A percentile compares a stretch with the other conserved stretches of the same genome.
Conservation (phyloP, 441 rosid species). For the Populus tomentosa region DNA sequence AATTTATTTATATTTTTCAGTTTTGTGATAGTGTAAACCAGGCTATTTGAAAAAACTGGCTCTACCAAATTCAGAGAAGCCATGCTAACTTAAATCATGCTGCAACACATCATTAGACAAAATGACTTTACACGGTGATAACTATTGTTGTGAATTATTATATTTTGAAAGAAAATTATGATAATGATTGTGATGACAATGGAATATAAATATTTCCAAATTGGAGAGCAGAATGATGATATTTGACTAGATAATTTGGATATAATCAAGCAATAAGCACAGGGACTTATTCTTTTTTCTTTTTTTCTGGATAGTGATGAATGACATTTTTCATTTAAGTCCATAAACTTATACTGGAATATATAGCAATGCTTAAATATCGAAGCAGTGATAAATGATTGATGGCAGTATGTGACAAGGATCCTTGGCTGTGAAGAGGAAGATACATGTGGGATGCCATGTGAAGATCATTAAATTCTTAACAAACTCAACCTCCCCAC, state of each 20-base stretch:
- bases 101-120: not conserved
- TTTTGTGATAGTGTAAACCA: too few species aligned
- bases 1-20: too few species aligned
- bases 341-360: not conserved
- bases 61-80: not conserved
- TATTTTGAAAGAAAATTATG: not conserved
- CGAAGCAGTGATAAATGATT: constrained; percentile 16
- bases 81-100: not conserved
- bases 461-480: constrained; percentile 40
- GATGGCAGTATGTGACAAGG: constrained; percentile 2
- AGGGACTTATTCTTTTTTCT: not conserved
- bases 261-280: not conserved
- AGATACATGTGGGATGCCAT: constrained; percentile 51
- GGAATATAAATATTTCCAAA: not conserved
- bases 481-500: constrained; percentile 33
- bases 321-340: not conserved
- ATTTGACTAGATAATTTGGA: not conserved
- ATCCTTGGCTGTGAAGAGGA: not conserved
- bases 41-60: too few species aligned
- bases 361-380: not conserved
- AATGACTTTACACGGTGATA: not conserved
- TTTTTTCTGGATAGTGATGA: not conserved
- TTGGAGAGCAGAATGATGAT: constrained; percentile 3
- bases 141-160: not conserved
- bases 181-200: constrained; percentile 3